Evolutionary conservation across 129 eudicot genomes (phyloP), one percentile per base, ranked within the genome.

Genomic region (Flaveria brownii): DNA sequence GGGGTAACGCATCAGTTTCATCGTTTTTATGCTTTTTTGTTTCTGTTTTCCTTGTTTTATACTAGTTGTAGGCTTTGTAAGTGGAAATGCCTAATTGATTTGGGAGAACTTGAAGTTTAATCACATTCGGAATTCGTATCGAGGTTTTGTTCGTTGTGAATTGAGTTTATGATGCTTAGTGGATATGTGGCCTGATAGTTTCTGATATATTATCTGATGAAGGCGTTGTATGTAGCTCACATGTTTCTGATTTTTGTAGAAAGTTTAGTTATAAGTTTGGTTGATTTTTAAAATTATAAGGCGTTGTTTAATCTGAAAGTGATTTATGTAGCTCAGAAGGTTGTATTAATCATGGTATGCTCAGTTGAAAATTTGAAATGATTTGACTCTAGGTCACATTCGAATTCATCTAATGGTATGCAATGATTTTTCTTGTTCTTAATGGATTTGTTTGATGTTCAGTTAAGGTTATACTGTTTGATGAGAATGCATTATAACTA

Each of bases 1-100:
- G 72, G 64, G 88, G 86, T 88, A 75, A 77, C 22, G 12, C n/a
- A 15, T 68, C 69, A 56, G n/a, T 14, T 26, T 8, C 28, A 7
- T 22, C 28, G 11, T 42, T 59, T 46, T 2, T 62, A 5, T 17
- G 16, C 2, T 10, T 10, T 23, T 5, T 23, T 9, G 0, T 15
- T 18, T 4, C 14, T 16, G 5, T 16, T 52, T 67, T 51, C 42
- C 26, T 49, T 60, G 9, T 36, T 56, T 66, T 14, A 4, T 22
- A 14, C 0, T 17, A 64, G 20, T 25, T 43, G 6, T 33, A 36
- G 41, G 41, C 11, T 25, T 39, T 22, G 43, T 42, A 33, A 39
- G 18, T 15, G 28, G 23, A 60, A 42, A 68, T 78, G 69, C 57
- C 63, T 17, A 17, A 23, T 23, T 41, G 14, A 39, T 51, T 47